Percentiles rank a stretch among this genome's conserved stretches.
Conservation (phyloP, 306 rosid genomes). For the Cercis canadensis region DNA sequence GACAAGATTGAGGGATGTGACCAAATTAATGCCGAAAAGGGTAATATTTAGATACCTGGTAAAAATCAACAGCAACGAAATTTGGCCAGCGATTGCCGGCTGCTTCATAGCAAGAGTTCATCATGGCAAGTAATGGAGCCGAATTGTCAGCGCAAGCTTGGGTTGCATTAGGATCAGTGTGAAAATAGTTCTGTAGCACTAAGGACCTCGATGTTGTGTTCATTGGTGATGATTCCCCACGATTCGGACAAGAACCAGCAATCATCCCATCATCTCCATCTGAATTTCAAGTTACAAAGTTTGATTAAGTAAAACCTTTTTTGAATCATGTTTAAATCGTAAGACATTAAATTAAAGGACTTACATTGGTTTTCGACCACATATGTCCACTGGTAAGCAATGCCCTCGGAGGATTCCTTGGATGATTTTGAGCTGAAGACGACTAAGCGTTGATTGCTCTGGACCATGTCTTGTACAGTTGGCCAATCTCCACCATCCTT, state of each 20-base stretch:
- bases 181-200: slow-evolving; percentile 58
- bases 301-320: too few species aligned
- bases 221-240: slow-evolving; percentile 61
- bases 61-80: slow-evolving; percentile 74
- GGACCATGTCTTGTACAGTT: slow-evolving; percentile 60
- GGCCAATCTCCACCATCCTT: slow-evolving; percentile 65
- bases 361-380: slow-evolving; percentile 67
- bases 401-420: slow-evolving; percentile 65
- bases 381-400: slow-evolving; percentile 66
- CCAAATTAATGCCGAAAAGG: background rate
- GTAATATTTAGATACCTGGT: slow-evolving; percentile 42
- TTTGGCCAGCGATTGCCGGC: slow-evolving; percentile 71
- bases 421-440: slow-evolving; percentile 59
- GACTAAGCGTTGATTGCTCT: slow-evolving; percentile 57
- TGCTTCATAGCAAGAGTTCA: slow-evolving; percentile 56
- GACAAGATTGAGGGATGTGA: background rate
- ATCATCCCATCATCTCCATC: slow-evolving; percentile 68
- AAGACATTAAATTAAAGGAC: background rate
- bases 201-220: slow-evolving; percentile 45
- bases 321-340: too few species aligned
- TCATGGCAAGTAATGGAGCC: slow-evolving; percentile 45
- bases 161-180: slow-evolving; percentile 37
- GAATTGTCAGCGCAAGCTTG: slow-evolving; percentile 58
- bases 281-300: slow-evolving; percentile 14
- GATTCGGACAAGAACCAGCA: slow-evolving; percentile 56